phyloP scores from a whole-genome alignment of 768 basidiomycete species.

The Serendipita vermifera region DNA sequence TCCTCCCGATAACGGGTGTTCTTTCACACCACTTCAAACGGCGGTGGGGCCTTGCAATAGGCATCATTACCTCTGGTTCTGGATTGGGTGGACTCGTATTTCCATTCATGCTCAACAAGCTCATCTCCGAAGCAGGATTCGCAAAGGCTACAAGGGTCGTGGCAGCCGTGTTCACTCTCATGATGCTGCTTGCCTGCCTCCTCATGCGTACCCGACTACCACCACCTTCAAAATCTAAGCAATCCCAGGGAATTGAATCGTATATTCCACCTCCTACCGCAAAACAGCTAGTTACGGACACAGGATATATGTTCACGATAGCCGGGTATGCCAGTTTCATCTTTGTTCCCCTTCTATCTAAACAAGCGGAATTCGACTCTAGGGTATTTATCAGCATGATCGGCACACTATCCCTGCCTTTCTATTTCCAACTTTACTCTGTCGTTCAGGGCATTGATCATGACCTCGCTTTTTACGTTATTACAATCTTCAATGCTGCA shows the following conservation, averaged over 20 bases:
- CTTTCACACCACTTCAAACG: constrained; percentile 35
- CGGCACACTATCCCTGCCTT: constrained; percentile 20
- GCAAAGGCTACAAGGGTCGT: constrained; percentile 23
- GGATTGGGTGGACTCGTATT: constrained; percentile 23
- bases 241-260: too few relatives aligned
- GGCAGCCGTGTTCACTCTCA: constrained; percentile 19
- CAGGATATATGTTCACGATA: constrained; percentile 9
- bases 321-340: constrained; percentile 3
- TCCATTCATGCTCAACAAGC: constrained; percentile 25
- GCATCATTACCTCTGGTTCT: constrained; percentile 29
- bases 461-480: constrained; percentile 17
- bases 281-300: neutral
- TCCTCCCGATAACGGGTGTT: constrained; percentile 43
- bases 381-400: constrained; percentile 19
- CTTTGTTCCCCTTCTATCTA: neutral
- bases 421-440: constrained; percentile 21
- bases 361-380: constrained; percentile 9
- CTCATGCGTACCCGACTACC: constrained; percentile 21
- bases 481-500: constrained; percentile 2
- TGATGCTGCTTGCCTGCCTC: constrained; percentile 17
- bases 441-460: constrained; percentile 15
- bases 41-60: constrained; percentile 30
- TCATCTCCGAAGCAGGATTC: constrained; percentile 12
- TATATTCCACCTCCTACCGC: constrained; percentile 14
- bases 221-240: neutral